Percentiles rank a stretch among this genome's conserved stretches.
Evolutionary conservation across 2,329 filamentous ascomycete species (phyloP).

Genomic region (Lasiodiplodia hormozganensis): DNA sequence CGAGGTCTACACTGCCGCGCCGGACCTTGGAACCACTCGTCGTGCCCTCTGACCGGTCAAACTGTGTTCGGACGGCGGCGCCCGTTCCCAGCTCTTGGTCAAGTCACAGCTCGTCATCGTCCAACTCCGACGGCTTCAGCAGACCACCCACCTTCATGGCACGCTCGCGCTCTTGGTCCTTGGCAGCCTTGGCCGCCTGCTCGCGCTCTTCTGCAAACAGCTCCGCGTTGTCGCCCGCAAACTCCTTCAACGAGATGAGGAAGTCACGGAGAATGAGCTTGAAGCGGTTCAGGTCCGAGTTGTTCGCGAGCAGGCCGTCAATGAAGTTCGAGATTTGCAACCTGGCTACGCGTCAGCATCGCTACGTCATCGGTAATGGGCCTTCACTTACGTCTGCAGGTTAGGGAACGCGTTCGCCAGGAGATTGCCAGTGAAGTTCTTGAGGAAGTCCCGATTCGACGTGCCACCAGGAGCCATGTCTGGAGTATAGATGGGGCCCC

Average conservation of each 20-base stretch:
- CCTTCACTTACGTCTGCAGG: conserved; percentile 75
- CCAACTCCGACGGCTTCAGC: conserved; percentile 96
- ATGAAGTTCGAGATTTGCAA: conserved; percentile 90
- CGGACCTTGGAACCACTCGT: conserved; percentile 22
- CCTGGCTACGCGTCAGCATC: conserved; percentile 55
- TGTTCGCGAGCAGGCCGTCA: conserved; percentile 84
- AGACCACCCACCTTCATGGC: conserved; percentile 94
- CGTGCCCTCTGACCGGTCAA: conserved; percentile 35
- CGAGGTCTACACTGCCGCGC: conserved; percentile 46
- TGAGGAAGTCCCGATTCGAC: conserved; percentile 88
- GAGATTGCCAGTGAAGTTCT: conserved; percentile 83
- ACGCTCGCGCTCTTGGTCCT: conserved; percentile 87
- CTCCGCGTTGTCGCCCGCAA: conserved; percentile 92
- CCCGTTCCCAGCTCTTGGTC: conserved; percentile 48
- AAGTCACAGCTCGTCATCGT: conserved; percentile 84
- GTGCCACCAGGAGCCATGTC: conserved; percentile 86
- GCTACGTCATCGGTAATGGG: conserved; percentile 1
- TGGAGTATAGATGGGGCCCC: conserved; percentile 85
- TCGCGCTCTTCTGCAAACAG: conserved; percentile 94
- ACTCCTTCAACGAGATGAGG: conserved; percentile 96
- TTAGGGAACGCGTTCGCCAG: conserved; percentile 93
- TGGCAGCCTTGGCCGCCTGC: conserved; percentile 83
- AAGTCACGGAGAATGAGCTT: conserved; percentile 96
- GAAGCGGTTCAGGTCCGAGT: conserved; percentile 91
- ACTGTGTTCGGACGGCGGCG: conserved; percentile 47